Evolutionary conservation across 306 rosid genomes (phyloP).

Genomic region (Citrullus amarus): DNA sequence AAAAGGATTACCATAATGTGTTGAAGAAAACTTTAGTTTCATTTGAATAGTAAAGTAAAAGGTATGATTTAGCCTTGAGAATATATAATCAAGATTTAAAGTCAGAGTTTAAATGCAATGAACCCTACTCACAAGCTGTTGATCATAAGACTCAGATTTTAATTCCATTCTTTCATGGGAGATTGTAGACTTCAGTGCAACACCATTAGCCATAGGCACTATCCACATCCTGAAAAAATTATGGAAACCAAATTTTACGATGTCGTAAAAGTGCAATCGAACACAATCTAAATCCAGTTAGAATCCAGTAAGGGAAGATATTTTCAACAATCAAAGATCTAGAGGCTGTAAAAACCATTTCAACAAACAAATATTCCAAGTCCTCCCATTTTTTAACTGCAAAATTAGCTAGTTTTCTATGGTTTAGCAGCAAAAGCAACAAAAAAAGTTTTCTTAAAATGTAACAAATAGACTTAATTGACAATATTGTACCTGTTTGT

Average conservation of each 20-base stretch:
- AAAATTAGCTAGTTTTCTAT: background rate
- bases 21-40: background rate
- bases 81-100: background rate
- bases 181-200: slow-evolving; percentile 26
- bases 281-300: background rate
- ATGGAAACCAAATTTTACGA: background rate
- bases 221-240: slow-evolving; percentile 56
- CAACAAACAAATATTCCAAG: background rate
- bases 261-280: background rate
- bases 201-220: slow-evolving; percentile 35
- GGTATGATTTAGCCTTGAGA: background rate
- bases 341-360: background rate
- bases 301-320: background rate
- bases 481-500: slow-evolving; percentile 42
- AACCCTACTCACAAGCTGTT: slow-evolving; percentile 40
- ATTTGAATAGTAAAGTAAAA: background rate
- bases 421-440: background rate
- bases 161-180: slow-evolving; percentile 25
- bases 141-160: slow-evolving; percentile 17
- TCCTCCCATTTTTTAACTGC: background rate
- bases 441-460: background rate
- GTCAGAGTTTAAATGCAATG: background rate
- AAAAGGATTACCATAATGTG: background rate
- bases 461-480: slow-evolving; percentile 14
- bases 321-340: background rate